Conservation (phyloP, 768 basidiomycete species). For the Crepidotus variabilis region DNA sequence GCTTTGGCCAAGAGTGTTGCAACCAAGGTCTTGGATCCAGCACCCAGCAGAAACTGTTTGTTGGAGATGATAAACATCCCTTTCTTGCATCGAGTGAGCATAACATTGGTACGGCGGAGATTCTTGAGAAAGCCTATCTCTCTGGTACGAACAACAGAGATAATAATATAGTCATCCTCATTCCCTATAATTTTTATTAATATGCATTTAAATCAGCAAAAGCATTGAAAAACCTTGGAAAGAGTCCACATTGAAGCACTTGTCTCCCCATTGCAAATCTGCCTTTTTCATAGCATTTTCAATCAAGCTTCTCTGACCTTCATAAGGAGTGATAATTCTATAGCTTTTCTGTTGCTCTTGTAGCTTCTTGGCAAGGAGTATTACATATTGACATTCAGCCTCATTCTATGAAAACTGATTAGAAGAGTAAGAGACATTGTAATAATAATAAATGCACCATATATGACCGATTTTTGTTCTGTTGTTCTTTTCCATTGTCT, state of each 20-base stretch:
- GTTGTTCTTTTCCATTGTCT: slow-evolving; percentile 30
- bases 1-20: slow-evolving; percentile 27
- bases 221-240: slow-evolving; percentile 60
- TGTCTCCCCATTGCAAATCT: slow-evolving; percentile 60
- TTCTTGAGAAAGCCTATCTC: slow-evolving; percentile 66
- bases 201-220: slow-evolving; percentile 4
- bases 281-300: slow-evolving; percentile 51
- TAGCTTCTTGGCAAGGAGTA: slow-evolving; percentile 55
- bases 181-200: slow-evolving; percentile 49
- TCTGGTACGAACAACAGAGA: slow-evolving; percentile 61
- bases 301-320: slow-evolving; percentile 59
- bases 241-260: slow-evolving; percentile 81
- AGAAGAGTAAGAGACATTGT: not conserved
- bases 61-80: slow-evolving; percentile 76
- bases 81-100: slow-evolving; percentile 77
- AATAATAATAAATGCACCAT: slow-evolving; percentile 23
- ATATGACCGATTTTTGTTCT: slow-evolving; percentile 25
- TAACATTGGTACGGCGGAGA: slow-evolving; percentile 75
- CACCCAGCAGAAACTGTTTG: slow-evolving; percentile 52
- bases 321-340: slow-evolving; percentile 80
- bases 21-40: slow-evolving; percentile 45
- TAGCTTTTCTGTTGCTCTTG: slow-evolving; percentile 46
- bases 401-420: slow-evolving; percentile 44
- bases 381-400: slow-evolving; percentile 50
- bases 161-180: slow-evolving; percentile 76